Base-by-base conservation (phyloP, 768 basidiomycete species). In the Agaricus sinodeliciosus region DNA sequence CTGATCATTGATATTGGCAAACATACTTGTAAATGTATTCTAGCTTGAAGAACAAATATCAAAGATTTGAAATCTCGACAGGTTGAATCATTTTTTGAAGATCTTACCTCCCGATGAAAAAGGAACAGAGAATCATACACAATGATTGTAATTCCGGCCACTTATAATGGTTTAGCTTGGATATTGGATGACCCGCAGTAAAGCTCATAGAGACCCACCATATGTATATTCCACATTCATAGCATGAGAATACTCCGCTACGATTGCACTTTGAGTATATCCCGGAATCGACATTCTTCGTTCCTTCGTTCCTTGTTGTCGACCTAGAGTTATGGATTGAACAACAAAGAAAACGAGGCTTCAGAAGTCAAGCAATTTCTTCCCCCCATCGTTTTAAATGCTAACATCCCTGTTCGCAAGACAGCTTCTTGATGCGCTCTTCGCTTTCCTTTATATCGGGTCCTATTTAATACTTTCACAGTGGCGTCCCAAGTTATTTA, bases 71-170 rank as follows among this genome's bases (percentile, higher is more conserved):
- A 25, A 5, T 5, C 19, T 9, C 16, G 22, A 31, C 13, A 15
- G 15, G 2, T 2, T 7, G 1, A 9, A n/a, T n/a, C 1, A 11
- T 13, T 16, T n/a, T n/a, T 15, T 11, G 9, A 11, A 35, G 13
- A 12, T 3, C 50, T 44, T 22, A 51, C 50, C 50, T 51, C 50
- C 11, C 22, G 42, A n/a, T 31, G 19, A 2, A 45, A 51, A 5
- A 51, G 43, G 15, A 44, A 27, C 8, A 51, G 9, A 9, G 50
- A 51, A 27, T 51, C 50, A 25, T 51, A 51, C 4, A n/a, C 43
- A 19, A 51, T 25, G 9, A 51, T 22, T 9, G 50, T 35, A 36
- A 51, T 43, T 5, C 31, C 41, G 13, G 50, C 34, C 35, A 16
- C 41, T 44, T 4, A 6, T 1, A 28, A 31, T 2, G n/a, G 25